These are phyloP conservation scores for Favolaschia claudopus DNA, from an alignment of 768 basidiomycete species.

Conservation along the genomic window DNA sequence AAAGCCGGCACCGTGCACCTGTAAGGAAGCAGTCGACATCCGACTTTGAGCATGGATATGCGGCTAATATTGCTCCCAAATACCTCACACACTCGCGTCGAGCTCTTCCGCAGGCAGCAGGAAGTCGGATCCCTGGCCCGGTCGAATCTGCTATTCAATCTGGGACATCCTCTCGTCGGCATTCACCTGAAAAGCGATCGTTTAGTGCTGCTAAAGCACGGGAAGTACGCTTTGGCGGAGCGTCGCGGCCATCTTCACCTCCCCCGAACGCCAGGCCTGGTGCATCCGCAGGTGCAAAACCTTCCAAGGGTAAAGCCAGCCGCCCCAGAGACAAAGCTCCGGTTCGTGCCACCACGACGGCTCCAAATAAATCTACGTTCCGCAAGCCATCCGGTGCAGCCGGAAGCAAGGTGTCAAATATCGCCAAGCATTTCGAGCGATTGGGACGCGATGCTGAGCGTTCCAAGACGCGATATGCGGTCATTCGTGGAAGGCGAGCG, in stretches of 20 bases:
- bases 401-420: conserved; percentile 82
- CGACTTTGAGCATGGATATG: conserved; percentile 92
- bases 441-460: conserved; percentile 78
- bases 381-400: conserved; percentile 57
- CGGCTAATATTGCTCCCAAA: conserved; percentile 87
- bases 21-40: conserved; percentile 70
- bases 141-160: conserved; percentile 60
- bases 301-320: conserved; percentile 45
- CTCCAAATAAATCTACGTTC: conserved; percentile 58
- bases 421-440: conserved; percentile 91
- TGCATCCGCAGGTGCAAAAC: conserved; percentile 38
- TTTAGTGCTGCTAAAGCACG: conserved; percentile 41
- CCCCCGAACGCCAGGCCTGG: conserved; percentile 45
- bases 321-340: conserved; percentile 51
- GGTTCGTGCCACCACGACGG: conserved; percentile 51
- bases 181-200: conserved; percentile 78
- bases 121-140: conserved; percentile 63
- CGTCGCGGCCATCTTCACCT: conserved; percentile 44
- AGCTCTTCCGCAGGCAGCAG: conserved; percentile 42
- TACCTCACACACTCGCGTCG: conserved; percentile 67
- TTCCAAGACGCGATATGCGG: conserved; percentile 80
- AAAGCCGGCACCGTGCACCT: conserved; percentile 58
- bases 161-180: conserved; percentile 64
- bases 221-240: conserved; percentile 52
- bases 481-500: conserved; percentile 85